phyloP scores from a whole-genome alignment of 306 rosid genomes.

The Sophora flavescens region DNA sequence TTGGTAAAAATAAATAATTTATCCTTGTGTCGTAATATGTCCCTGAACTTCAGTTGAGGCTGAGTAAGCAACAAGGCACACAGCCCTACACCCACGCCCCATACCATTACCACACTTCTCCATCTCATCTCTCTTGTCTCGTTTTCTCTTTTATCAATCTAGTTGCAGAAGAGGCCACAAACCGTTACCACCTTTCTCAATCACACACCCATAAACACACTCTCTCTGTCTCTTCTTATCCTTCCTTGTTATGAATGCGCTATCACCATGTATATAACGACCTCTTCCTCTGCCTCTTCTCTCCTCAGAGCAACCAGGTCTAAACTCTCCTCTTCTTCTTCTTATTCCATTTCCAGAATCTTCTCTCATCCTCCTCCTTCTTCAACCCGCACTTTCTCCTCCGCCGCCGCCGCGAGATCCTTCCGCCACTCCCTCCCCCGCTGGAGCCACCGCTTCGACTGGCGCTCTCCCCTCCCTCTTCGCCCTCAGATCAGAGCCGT shows the following conservation, averaged over 20 bases:
- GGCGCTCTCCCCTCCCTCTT: constrained; percentile 56
- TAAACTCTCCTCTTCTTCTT: constrained; percentile 48
- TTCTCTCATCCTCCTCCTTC: constrained; percentile 40
- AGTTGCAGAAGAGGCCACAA: constrained; percentile 26
- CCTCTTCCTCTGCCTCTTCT: constrained; percentile 59
- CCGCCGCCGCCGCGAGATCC: constrained; percentile 47
- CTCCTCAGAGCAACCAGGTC: constrained; percentile 73
- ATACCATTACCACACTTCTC: not conserved
- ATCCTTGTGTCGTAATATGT: too few relatives aligned
- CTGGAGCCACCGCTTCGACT: constrained; percentile 74
- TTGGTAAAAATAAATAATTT: too few relatives aligned
- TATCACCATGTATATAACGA: constrained; percentile 64
- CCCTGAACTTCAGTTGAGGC: too few relatives aligned
- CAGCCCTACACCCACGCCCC: constrained; percentile 53
- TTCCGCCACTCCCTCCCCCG: constrained; percentile 46
- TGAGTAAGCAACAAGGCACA: constrained; percentile 42
- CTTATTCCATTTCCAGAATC: constrained; percentile 54
- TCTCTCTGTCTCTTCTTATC: constrained; percentile 13
- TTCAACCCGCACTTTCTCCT: constrained; percentile 42
- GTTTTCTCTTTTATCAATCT: not conserved
- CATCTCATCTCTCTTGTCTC: not conserved
- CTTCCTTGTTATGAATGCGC: constrained; percentile 51
- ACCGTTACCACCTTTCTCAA: constrained; percentile 5
- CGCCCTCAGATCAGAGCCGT: constrained; percentile 71
- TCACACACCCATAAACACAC: not conserved